Base-by-base conservation (phyloP, 768 basidiomycete genomes). In the Mycena epipterygia region DNA sequence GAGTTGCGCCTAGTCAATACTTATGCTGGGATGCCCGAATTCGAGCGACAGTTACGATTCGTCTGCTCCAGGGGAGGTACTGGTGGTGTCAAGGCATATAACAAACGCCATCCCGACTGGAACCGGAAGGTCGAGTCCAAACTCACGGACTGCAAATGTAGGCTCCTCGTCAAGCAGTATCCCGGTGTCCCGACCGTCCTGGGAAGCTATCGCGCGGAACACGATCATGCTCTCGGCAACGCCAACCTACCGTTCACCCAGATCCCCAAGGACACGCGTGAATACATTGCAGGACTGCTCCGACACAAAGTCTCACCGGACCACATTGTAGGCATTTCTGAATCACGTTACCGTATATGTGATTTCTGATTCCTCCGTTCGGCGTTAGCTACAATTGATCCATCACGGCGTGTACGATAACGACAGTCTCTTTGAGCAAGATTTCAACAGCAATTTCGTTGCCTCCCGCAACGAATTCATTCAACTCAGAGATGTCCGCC, bases 391-490 rank as follows among this genome's bases (percentile, higher is more conserved):
- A 8, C 27, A 69, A 9, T 33, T 63, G 12, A 19, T 69, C 4
- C 68, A 69, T 33, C 42, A 30, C 7, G 68, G 56, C 3, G 60
- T 62, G 0, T 64, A 69, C 35, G 9, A 63, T 23, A 19, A 33
- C 1, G 59, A 68, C 32, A 16, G 27, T 14, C 27, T 52, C 41
- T 61, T 59, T 23, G 58, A 46, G 3, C 19, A 41, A 6, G 57
- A 68, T n/a, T 25, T 61, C 2, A 39, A 68, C 19, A 30, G 17
- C 49, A 27, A 5, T 21, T 27, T 27, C 23, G 59, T 46, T 17
- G 67, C 51, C 2, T 8, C 39, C 1, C 35, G 59, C 8, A 42
- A 27, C 9, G 67, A 68, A 11, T 60, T 68, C n/a, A 61, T 69
- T 13, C 42, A 69, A 41, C 55, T 69, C 3, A 17, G 25, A 0